A percentile compares a stretch with the other conserved stretches of the same genome.
phyloP scores from a whole-genome alignment of 129 eudicot genomes.

The Arctium minus region DNA sequence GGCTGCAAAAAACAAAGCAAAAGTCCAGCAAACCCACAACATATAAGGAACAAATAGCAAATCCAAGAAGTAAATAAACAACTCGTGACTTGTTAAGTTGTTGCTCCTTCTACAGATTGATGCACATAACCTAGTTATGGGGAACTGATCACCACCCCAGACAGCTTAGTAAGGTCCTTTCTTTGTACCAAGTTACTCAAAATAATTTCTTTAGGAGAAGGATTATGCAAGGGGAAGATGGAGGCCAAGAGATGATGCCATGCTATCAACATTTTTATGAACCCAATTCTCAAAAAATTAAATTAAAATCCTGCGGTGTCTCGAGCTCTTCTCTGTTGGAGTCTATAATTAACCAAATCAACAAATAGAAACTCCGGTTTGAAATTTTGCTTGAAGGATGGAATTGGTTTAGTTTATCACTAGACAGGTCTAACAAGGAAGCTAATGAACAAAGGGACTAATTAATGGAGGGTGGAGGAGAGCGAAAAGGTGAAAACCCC shows the following conservation, averaged over 20 bases:
- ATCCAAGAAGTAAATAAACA: not conserved
- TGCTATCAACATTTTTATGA: not conserved
- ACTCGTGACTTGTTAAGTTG: not conserved
- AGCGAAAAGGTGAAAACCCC: not conserved
- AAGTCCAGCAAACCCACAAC: not conserved
- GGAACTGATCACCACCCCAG: not conserved
- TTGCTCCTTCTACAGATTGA: not conserved
- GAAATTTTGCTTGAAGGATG: not conserved
- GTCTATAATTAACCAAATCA: not conserved
- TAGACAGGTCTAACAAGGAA: not conserved
- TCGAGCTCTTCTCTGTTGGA: not conserved
- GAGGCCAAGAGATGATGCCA: not conserved
- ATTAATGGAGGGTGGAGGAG: not conserved
- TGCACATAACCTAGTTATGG: not conserved
- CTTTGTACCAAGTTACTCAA: not conserved
- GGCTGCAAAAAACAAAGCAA: not conserved
- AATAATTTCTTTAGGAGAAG: not conserved
- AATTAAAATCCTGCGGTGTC: not conserved
- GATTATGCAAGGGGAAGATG: not conserved
- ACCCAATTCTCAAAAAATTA: not conserved
- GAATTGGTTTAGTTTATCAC: not conserved
- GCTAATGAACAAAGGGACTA: not conserved
- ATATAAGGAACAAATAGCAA: not conserved
- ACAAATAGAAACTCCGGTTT: not conserved
- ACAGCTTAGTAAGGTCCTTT: not conserved